Conservation (phyloP, 2,329 filamentous ascomycete genomes). For the Gremmenia infestans region DNA sequence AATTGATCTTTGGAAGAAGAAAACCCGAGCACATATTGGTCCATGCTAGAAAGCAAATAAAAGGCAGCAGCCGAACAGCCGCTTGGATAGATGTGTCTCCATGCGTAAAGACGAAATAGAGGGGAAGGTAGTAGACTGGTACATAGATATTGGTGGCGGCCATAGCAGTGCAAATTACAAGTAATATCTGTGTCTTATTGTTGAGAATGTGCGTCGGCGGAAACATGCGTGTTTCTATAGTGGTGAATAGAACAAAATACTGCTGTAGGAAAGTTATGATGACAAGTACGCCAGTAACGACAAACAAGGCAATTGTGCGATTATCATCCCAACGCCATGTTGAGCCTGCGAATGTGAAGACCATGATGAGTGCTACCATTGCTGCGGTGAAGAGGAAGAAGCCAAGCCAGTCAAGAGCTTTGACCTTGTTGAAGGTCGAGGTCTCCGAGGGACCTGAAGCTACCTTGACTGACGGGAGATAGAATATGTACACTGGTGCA, state of each 20-base stretch:
- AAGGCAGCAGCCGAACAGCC: slow-evolving; percentile 31
- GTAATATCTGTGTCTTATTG: background rate
- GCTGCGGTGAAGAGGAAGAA: slow-evolving; percentile 26
- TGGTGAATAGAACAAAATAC: slow-evolving; percentile 16
- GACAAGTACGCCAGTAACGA: slow-evolving; percentile 38
- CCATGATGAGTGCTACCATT: slow-evolving; percentile 24
- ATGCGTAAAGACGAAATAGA: slow-evolving; percentile 45
- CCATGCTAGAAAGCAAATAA: slow-evolving; percentile 34
- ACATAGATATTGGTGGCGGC: slow-evolving; percentile 44
- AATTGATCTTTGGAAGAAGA: slow-evolving; percentile 34
- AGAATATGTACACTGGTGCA: slow-evolving; percentile 19
- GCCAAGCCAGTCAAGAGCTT: slow-evolving; percentile 33
- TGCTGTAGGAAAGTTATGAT: slow-evolving; percentile 8
- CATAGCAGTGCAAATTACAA: slow-evolving; percentile 38
- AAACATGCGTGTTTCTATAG: slow-evolving; percentile 2
- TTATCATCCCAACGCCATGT: slow-evolving; percentile 21
- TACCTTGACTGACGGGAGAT: slow-evolving; percentile 9
- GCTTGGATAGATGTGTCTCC: slow-evolving; percentile 42
- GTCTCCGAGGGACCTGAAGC: slow-evolving; percentile 3
- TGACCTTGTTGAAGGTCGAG: slow-evolving; percentile 6
- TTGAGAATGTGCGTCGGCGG: slow-evolving; percentile 1
- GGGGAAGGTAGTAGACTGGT: slow-evolving; percentile 39
- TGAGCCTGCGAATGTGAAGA: slow-evolving; percentile 26
- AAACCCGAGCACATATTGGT: slow-evolving; percentile 35
- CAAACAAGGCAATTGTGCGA: slow-evolving; percentile 28